These are phyloP conservation scores for Epithemia pelagica DNA, from an alignment of 108 stramenopile species.

Conservation along the genomic window DNA sequence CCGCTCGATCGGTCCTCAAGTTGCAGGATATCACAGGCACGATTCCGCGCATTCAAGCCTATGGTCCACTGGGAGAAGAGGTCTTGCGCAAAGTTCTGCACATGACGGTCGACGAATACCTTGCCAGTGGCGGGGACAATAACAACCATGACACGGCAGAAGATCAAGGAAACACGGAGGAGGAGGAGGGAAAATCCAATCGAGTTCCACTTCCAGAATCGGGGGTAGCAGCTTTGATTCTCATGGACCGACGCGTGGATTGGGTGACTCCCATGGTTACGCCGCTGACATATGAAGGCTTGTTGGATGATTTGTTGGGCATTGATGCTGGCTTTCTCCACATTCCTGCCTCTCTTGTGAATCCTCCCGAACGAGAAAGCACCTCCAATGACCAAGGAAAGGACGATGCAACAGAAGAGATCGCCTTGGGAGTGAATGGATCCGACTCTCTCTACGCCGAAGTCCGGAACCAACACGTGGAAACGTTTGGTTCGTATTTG, in stretches of 20 bases:
- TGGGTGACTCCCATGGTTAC: slow-evolving; percentile 91
- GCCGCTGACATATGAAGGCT: slow-evolving; percentile 94
- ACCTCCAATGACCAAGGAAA: slow-evolving; percentile 4
- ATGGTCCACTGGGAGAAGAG: slow-evolving; percentile 65
- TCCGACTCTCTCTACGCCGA: slow-evolving; percentile 86
- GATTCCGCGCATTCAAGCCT: slow-evolving; percentile 63
- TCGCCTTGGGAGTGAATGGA: slow-evolving; percentile 67
- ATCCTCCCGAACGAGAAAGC: slow-evolving; percentile 56
- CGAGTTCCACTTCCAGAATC: neutral
- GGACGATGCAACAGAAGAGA: slow-evolving; percentile 9
- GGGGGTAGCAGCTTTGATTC: slow-evolving; percentile 67
- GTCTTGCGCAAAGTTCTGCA: slow-evolving; percentile 59
- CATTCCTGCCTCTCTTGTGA: slow-evolving; percentile 43
- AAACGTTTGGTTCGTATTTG: slow-evolving; percentile 88
- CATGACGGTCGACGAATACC: slow-evolving; percentile 59
- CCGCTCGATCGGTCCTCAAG: slow-evolving; percentile 63
- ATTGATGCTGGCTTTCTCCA: slow-evolving; percentile 65
- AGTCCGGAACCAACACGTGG: slow-evolving; percentile 92
- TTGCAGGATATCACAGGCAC: slow-evolving; percentile 64
- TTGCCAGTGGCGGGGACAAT: slow-evolving; percentile 1
- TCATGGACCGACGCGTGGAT: slow-evolving; percentile 89
- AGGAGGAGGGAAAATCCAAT: neutral
- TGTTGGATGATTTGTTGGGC: slow-evolving; percentile 89
- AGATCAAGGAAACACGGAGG: neutral
- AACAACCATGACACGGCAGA: neutral